Percentiles rank a stretch among this genome's conserved stretches.
phyloP scores from a whole-genome alignment of 371 early-diverging fungal species.

The Haplosporangium sp. region DNA sequence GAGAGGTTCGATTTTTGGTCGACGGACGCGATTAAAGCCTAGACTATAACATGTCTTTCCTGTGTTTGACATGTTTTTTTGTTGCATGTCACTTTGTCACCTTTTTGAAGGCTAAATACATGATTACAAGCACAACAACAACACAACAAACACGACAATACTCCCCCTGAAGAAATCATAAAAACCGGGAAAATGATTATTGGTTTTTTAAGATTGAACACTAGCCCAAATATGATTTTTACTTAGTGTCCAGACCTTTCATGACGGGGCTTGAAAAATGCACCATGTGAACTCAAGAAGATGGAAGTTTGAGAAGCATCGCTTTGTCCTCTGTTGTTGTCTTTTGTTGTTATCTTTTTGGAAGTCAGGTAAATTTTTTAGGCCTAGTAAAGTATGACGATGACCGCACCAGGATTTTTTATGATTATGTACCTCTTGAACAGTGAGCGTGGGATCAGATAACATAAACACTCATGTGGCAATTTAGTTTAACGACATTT shows the following conservation, averaged over 20 bases:
- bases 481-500: no score
- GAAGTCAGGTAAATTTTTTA: not conserved
- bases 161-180: not conserved
- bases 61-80: no score
- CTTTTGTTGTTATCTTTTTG: not conserved
- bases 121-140: no score
- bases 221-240: not conserved
- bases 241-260: not conserved
- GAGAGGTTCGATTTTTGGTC: no score
- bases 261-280: constrained; percentile 21
- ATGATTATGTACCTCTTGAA: not conserved
- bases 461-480: no score
- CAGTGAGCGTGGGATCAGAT: not conserved
- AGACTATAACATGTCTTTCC: not conserved
- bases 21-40: not conserved
- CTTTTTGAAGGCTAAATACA: no score
- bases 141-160: not conserved
- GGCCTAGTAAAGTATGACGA: no score
- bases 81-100: no score
- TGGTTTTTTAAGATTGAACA: not conserved
- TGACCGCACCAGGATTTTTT: no score
- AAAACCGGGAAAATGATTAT: not conserved
- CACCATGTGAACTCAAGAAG: not conserved
- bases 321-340: not conserved
- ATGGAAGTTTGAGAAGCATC: constrained; percentile 12